A percentile compares a stretch with the other conserved stretches of the same genome.
Evolutionary conservation across 495 filamentous ascomycete genomes (phyloP).

Genomic region (Xylaria nigripes): DNA sequence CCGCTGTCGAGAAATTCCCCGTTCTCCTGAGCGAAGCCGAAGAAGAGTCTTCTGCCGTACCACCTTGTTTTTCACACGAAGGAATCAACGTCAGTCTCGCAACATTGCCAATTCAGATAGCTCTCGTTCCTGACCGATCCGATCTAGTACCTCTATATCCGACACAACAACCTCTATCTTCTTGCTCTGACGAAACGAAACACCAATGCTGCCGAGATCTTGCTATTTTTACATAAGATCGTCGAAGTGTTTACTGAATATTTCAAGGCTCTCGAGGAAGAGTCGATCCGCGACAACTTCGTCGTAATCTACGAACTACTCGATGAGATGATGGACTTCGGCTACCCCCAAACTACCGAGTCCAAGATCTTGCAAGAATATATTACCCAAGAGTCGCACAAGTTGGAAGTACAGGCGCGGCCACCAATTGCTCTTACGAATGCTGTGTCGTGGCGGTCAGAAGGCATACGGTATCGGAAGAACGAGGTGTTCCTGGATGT

Average conservation of each 20-base stretch:
- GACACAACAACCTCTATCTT: constrained; percentile 98
- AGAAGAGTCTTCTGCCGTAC: constrained; percentile 96
- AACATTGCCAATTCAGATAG: neutral
- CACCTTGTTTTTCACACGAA: constrained; percentile 97
- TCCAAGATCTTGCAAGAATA: constrained; percentile 99
- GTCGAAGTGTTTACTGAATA: constrained; percentile 99
- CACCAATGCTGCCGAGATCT: constrained; percentile 96
- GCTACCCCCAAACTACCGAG: constrained; percentile 98
- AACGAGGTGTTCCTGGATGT: constrained; percentile 99
- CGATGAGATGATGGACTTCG: constrained; percentile 99
- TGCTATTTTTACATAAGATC: constrained; percentile 95
- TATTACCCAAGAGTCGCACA: constrained; percentile 99
- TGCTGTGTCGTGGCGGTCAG: constrained; percentile 93
- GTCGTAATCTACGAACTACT: constrained; percentile 98
- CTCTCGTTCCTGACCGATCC: neutral
- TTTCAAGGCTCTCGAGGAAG: constrained; percentile 98
- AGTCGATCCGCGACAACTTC: constrained; percentile 99
- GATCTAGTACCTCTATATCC: constrained; percentile 91
- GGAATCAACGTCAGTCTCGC: constrained; percentile 77
- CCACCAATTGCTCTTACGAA: constrained; percentile 99
- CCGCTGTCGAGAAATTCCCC: constrained; percentile 97
- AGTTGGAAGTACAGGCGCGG: constrained; percentile 94
- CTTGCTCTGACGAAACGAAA: constrained; percentile 98
- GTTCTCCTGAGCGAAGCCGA: constrained; percentile 95
- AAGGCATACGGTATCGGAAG: constrained; percentile 98